Percentiles rank a stretch among this genome's conserved stretches.
phyloP scores from a whole-genome alignment of 2,329 filamentous ascomycete species.

The Biscogniauxia sp. region DNA sequence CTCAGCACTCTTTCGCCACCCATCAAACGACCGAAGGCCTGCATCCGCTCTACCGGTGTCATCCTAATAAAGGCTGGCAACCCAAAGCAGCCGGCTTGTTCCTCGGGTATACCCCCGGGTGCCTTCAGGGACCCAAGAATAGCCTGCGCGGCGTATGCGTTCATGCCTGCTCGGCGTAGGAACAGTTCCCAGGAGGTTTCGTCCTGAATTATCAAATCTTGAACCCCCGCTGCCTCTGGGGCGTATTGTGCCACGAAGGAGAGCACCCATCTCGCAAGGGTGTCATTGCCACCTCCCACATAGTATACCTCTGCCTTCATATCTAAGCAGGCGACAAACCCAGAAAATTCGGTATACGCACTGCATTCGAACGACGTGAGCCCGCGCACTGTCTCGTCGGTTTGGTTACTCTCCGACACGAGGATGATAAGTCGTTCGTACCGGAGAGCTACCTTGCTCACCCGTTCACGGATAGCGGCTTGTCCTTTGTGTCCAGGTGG shows the following conservation, averaged over 20 bases:
- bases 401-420: conserved; percentile 53
- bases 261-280: conserved; percentile 54
- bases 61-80: conserved; percentile 58
- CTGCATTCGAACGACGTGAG: conserved; percentile 41
- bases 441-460: conserved; percentile 51
- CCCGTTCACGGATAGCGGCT: conserved; percentile 51
- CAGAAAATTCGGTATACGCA: conserved; percentile 49
- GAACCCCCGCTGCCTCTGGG: conserved; percentile 21
- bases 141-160: conserved; percentile 68
- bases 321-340: conserved; percentile 44
- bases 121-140: conserved; percentile 50
- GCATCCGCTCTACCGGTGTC: conserved; percentile 46
- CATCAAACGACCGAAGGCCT: conserved; percentile 49
- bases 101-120: conserved; percentile 21
- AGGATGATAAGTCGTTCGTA: conserved; percentile 70
- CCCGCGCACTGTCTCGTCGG: conserved; percentile 41
- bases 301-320: conserved; percentile 42
- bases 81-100: conserved; percentile 34
- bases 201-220: conserved; percentile 43
- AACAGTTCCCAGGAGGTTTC: conserved; percentile 69
- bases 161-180: conserved; percentile 63
- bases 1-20: conserved; percentile 53
- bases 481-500: conserved; percentile 58
- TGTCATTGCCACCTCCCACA: conserved; percentile 48
- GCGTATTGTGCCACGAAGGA: conserved; percentile 48